These are phyloP conservation scores for Auxenochlorella protothecoides DNA, from an alignment of 139 green algal species.

Conservation along the genomic window DNA sequence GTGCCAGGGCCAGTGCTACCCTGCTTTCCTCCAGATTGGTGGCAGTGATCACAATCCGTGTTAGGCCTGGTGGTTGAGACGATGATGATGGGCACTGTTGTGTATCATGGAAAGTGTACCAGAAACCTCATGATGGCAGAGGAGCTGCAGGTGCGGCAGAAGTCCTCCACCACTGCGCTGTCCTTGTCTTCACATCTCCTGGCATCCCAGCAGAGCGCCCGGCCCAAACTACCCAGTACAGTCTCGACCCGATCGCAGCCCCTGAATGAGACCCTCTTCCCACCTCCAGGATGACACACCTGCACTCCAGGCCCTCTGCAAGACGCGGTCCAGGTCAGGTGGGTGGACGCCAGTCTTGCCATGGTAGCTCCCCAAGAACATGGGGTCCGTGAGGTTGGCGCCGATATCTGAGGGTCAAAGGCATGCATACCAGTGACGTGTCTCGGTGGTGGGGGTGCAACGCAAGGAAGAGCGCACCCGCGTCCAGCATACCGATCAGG, in stretches of 20 bases:
- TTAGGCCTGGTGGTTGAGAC: constrained; percentile 18
- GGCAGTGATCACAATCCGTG: constrained; percentile 63
- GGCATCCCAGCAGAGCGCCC: too few relatives aligned
- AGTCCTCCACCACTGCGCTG: neutral
- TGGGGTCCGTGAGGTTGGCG: constrained; percentile 62
- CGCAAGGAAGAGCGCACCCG: too few relatives aligned
- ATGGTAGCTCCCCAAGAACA: constrained; percentile 63
- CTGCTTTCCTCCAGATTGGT: constrained; percentile 42
- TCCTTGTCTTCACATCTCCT: neutral
- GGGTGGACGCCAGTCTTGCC: constrained; percentile 53
- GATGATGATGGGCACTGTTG: neutral
- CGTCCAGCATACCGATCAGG: too few relatives aligned
- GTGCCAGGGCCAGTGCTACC: constrained; percentile 39
- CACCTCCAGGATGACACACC: constrained; percentile 9
- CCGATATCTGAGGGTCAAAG: constrained; percentile 46
- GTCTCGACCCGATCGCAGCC: too few relatives aligned
- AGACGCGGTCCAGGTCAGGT: constrained; percentile 45
- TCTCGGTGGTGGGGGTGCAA: too few relatives aligned
- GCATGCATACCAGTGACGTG: neutral
- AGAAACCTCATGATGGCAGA: neutral
- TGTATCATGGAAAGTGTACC: neutral
- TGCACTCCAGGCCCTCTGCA: constrained; percentile 42
- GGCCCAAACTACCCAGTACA: too few relatives aligned
- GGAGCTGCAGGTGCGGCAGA: neutral
- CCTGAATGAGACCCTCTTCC: neutral